A percentile compares a stretch with the other conserved stretches of the same genome.
Conservation (phyloP, 2,329 filamentous ascomycete genomes). For the Clarireedia paspali region DNA sequence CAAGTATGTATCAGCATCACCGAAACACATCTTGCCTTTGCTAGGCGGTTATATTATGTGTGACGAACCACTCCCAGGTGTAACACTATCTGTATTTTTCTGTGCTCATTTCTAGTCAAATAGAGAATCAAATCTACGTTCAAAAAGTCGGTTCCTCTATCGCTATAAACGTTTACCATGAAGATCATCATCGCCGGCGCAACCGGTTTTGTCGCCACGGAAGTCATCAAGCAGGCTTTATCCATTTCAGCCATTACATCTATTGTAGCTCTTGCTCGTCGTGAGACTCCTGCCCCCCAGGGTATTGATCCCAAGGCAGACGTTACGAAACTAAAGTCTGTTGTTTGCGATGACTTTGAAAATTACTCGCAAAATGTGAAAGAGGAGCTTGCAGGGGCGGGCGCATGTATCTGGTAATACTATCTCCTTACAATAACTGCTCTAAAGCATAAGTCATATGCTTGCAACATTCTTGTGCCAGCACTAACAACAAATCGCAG, state of each 20-base stretch:
- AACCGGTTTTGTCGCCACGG: constrained; percentile 30
- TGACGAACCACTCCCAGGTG: no score
- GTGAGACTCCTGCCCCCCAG: constrained; percentile 10
- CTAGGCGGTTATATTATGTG: no score
- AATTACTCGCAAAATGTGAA: constrained; percentile 29
- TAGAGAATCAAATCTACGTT: no score
- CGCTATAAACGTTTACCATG: background rate
- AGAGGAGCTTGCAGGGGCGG: constrained; percentile 26
- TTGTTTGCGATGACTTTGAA: constrained; percentile 29
- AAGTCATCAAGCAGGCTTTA: constrained; percentile 31
- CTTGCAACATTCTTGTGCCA: no score
- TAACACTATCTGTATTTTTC: no score
- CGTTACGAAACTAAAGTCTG: constrained; percentile 27
- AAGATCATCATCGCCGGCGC: constrained; percentile 10
- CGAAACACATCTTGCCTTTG: no score
- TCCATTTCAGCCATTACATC: constrained; percentile 24
- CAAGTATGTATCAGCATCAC: no score
- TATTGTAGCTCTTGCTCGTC: constrained; percentile 27
- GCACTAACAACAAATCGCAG: constrained; percentile 16
- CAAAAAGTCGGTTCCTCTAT: no score
- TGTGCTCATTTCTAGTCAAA: no score
- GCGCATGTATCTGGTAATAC: constrained; percentile 33
- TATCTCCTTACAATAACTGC: constrained; percentile 6
- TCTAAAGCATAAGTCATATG: no score
- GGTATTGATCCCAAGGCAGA: background rate